Percentiles rank a stretch among this genome's conserved stretches.
These are phyloP conservation scores for Exophiala oligosperma DNA, from an alignment of 2,329 filamentous ascomycete species.

Conservation along the genomic window DNA sequence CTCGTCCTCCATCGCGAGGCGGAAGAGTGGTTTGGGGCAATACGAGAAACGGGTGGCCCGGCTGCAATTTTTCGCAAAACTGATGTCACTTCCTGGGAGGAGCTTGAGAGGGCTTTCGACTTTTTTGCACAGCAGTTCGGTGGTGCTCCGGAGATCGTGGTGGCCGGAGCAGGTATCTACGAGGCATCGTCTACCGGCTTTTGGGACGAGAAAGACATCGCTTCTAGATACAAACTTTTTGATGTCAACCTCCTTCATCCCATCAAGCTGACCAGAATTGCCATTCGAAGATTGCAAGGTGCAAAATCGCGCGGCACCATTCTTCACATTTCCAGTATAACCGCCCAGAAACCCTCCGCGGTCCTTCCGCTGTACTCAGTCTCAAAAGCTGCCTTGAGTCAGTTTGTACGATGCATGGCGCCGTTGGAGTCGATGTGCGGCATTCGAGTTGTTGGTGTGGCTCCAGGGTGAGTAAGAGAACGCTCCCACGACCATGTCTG, in stretches of 20 bases:
- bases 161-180: conserved; percentile 1
- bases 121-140: neutral
- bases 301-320: conserved; percentile 28
- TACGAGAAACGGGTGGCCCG: too few species aligned
- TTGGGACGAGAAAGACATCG: conserved; percentile 33
- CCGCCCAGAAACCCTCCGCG: conserved; percentile 41
- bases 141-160: conserved; percentile 4
- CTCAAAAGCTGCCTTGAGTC: conserved; percentile 49
- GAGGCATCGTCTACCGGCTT: conserved; percentile 1
- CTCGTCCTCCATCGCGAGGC: too few species aligned
- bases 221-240: conserved; percentile 43
- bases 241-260: conserved; percentile 55
- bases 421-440: conserved; percentile 49
- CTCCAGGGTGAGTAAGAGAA: conserved; percentile 42
- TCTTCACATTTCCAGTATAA: conserved; percentile 49
- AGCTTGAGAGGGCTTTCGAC: neutral
- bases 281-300: conserved; percentile 34
- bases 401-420: conserved; percentile 50
- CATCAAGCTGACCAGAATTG: conserved; percentile 51
- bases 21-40: too few species aligned
- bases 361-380: conserved; percentile 48
- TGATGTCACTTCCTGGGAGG: neutral
- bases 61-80: too few species aligned
- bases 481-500: too few species aligned
- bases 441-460: conserved; percentile 60